phyloP scores from a whole-genome alignment of 805 yeast genomes.

The Schizosaccharomyces lindneri region DNA sequence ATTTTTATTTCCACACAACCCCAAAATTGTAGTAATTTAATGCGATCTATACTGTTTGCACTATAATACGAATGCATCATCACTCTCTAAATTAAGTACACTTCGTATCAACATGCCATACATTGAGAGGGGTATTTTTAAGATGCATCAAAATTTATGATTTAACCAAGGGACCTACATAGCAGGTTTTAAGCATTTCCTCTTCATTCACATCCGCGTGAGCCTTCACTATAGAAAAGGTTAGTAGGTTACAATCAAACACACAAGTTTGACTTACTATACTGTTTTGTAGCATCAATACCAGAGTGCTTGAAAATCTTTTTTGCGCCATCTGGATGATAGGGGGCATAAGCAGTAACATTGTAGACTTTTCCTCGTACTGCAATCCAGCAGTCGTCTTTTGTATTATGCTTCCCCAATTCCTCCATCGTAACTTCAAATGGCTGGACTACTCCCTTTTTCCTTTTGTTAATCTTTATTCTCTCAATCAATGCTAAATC shows the following conservation, averaged over 20 bases:
- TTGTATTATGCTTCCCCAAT: conserved; percentile 21
- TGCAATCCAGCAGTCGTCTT: conserved; percentile 51
- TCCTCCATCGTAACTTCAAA: conserved; percentile 18
- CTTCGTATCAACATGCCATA: too few species aligned
- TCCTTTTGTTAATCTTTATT: not conserved
- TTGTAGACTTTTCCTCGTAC: conserved; percentile 47
- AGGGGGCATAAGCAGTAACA: conserved; percentile 27
- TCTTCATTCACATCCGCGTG: not conserved
- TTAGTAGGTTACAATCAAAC: not conserved
- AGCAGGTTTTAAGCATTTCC: not conserved
- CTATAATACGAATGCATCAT: too few species aligned
- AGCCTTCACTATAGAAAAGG: not conserved
- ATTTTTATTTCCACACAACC: too few species aligned
- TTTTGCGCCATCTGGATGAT: conserved; percentile 45
- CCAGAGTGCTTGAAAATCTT: conserved; percentile 56
- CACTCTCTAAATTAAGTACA: too few species aligned
- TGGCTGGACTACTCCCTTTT: not conserved
- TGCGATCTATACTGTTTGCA: too few species aligned
- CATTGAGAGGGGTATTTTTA: too few species aligned
- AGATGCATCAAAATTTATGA: not conserved
- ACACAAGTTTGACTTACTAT: conserved; percentile 22
- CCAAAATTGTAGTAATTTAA: too few species aligned
- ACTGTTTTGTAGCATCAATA: conserved; percentile 44
- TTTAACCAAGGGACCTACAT: not conserved
- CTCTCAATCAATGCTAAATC: not conserved